phyloP scores from a whole-genome alignment of 495 filamentous ascomycete species.

The Xylaria intraflava region DNA sequence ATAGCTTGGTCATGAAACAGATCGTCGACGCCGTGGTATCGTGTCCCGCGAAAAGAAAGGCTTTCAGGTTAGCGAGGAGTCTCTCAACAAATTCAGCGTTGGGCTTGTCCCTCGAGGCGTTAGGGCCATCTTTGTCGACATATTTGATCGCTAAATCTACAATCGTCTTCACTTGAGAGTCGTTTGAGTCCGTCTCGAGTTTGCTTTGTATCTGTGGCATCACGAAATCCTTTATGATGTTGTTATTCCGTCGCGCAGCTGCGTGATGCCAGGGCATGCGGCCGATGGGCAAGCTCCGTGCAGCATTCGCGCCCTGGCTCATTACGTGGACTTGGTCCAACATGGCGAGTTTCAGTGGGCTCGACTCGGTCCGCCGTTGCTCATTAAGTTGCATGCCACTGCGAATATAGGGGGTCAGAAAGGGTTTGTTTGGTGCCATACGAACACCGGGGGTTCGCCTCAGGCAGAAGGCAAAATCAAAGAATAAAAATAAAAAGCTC shows the following conservation, averaged over 20 bases:
- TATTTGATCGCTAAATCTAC: constrained; percentile 23
- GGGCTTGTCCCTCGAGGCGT: constrained; percentile 15
- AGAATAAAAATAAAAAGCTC: background rate
- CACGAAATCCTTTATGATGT: constrained; percentile 16
- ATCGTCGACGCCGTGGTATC: constrained; percentile 40
- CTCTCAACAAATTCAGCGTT: constrained; percentile 18
- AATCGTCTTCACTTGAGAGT: constrained; percentile 19
- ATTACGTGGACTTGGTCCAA: constrained; percentile 18
- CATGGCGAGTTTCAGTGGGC: constrained; percentile 19
- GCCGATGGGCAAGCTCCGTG: constrained; percentile 6
- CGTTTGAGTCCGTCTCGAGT: constrained; percentile 9
- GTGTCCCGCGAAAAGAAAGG: constrained; percentile 41
- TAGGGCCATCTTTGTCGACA: constrained; percentile 19
- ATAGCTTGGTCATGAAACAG: constrained; percentile 31
- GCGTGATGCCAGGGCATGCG: constrained; percentile 17
- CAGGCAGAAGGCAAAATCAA: background rate
- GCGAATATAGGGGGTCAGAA: background rate
- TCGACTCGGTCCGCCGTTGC: constrained; percentile 14
- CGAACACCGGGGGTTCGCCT: background rate
- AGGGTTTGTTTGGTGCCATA: background rate
- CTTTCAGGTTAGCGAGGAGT: constrained; percentile 26
- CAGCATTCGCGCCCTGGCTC: constrained; percentile 11
- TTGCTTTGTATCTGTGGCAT: constrained; percentile 23
- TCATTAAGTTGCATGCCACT: constrained; percentile 25
- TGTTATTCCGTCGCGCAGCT: constrained; percentile 20